phyloP scores from a whole-genome alignment of 139 green algal species.

The Micromonas pusilla region DNA sequence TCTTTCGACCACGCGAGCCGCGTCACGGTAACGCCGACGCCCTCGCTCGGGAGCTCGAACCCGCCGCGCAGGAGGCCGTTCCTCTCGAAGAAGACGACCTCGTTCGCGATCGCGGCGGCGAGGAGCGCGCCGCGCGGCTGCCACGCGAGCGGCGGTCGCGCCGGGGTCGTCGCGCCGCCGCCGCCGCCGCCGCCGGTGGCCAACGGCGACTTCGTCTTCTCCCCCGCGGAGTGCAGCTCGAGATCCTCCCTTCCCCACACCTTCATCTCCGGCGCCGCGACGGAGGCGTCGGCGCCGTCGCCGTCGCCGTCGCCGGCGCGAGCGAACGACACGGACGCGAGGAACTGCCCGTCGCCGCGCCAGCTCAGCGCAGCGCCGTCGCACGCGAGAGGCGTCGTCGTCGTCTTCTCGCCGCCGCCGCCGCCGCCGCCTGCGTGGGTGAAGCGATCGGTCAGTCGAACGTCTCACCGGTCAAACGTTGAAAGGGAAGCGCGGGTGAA shows the following conservation, averaged over 20 bases:
- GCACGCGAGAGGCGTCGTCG: too few relatives aligned
- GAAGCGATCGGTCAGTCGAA: too few relatives aligned
- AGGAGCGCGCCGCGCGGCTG: slow-evolving; percentile 71
- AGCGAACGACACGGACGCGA: slow-evolving; percentile 52
- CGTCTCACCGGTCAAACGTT: too few relatives aligned
- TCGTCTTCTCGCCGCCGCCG: too few relatives aligned
- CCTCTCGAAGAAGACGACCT: slow-evolving; percentile 77
- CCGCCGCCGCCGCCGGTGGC: neutral
- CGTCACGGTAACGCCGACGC: neutral
- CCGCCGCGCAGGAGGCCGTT: slow-evolving; percentile 79
- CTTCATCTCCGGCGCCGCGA: neutral
- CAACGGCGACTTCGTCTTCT: slow-evolving; percentile 42
- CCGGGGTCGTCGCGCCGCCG: neutral
- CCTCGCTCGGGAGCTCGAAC: slow-evolving; percentile 57
- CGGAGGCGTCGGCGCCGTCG: neutral
- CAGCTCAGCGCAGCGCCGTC: slow-evolving; percentile 58
- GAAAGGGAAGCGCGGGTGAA: too few relatives aligned
- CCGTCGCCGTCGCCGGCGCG: too few relatives aligned
- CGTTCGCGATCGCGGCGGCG: neutral
- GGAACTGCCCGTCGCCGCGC: slow-evolving; percentile 71
- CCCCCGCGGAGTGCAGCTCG: slow-evolving; percentile 53
- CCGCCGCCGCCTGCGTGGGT: too few relatives aligned
- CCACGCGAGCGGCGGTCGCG: slow-evolving; percentile 54
- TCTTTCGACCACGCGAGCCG: slow-evolving; percentile 68
- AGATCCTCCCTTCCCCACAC: slow-evolving; percentile 60